Conservation (phyloP, 1,284 basidiomycete species). For the Leccinum pachyderme region DNA sequence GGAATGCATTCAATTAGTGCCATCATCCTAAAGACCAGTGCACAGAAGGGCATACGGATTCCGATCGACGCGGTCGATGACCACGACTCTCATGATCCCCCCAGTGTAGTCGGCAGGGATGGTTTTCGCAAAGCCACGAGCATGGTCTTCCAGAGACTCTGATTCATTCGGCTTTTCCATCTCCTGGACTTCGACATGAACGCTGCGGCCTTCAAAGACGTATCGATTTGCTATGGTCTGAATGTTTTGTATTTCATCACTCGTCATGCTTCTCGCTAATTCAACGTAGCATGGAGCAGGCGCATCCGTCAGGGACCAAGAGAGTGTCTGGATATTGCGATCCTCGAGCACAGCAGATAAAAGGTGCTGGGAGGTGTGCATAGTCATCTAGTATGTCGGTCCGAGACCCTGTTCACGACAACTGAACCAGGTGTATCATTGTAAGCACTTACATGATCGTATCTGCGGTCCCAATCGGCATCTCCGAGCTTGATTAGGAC, state of each 20-base stretch:
- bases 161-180: slow-evolving; percentile 45
- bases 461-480: slow-evolving; percentile 66
- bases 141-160: slow-evolving; percentile 41
- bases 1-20: not conserved
- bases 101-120: slow-evolving; percentile 71
- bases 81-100: slow-evolving; percentile 77
- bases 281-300: slow-evolving; percentile 77
- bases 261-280: slow-evolving; percentile 66
- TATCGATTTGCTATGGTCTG: slow-evolving; percentile 68
- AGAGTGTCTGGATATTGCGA: slow-evolving; percentile 70
- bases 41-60: slow-evolving; percentile 57
- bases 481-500: slow-evolving; percentile 60
- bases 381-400: slow-evolving; percentile 57
- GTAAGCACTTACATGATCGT: slow-evolving; percentile 68
- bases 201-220: slow-evolving; percentile 59
- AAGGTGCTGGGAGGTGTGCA: slow-evolving; percentile 83
- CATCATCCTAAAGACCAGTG: slow-evolving; percentile 2
- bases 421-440: not conserved
- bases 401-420: not conserved
- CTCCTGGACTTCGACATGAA: slow-evolving; percentile 69
- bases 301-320: slow-evolving; percentile 76
- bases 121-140: slow-evolving; percentile 51
- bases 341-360: slow-evolving; percentile 80
- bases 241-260: slow-evolving; percentile 59
- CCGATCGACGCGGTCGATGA: slow-evolving; percentile 79